phyloP scores from a whole-genome alignment of 805 yeast species.

The Wickerhamiella brachini region DNA sequence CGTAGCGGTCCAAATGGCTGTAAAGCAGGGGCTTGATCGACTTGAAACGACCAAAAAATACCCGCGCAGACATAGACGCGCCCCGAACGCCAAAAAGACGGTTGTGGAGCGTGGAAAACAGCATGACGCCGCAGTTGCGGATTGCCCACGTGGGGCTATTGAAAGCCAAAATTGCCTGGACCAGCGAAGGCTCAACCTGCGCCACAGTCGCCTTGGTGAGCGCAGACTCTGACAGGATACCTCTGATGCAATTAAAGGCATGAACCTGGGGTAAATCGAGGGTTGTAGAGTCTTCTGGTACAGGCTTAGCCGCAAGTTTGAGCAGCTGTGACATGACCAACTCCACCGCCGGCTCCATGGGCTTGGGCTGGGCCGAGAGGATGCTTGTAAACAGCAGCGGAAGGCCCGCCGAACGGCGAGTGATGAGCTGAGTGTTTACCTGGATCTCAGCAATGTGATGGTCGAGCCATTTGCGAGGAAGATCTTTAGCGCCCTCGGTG shows the following conservation, averaged over 20 bases:
- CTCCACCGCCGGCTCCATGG: constrained; percentile 30
- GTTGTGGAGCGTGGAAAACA: constrained; percentile 72
- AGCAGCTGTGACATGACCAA: constrained; percentile 40
- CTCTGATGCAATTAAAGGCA: constrained; percentile 75
- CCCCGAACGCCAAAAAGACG: constrained; percentile 53
- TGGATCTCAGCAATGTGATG: constrained; percentile 40
- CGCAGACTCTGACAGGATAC: constrained; percentile 56
- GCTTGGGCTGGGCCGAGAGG: constrained; percentile 36
- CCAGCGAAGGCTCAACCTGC: constrained; percentile 44
- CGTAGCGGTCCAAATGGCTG: constrained; percentile 17
- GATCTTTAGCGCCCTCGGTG: constrained; percentile 12
- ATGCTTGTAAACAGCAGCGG: constrained; percentile 70
- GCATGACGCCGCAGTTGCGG: constrained; percentile 86
- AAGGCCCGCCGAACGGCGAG: constrained; percentile 86
- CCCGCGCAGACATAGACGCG: constrained; percentile 35
- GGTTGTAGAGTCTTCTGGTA: constrained; percentile 30
- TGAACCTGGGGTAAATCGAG: constrained; percentile 84
- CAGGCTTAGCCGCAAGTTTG: constrained; percentile 40
- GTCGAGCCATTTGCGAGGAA: constrained; percentile 46
- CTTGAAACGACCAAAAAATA: constrained; percentile 56
- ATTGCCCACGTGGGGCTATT: constrained; percentile 67
- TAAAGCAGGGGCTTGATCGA: constrained; percentile 39
- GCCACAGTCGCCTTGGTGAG: constrained; percentile 40
- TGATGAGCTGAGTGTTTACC: constrained; percentile 51
- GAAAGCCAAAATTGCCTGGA: constrained; percentile 49